A percentile compares a stretch with the other conserved stretches of the same genome.
phyloP scores from a whole-genome alignment of 2,329 filamentous ascomycete species.

The Ophiobolus disseminans region DNA sequence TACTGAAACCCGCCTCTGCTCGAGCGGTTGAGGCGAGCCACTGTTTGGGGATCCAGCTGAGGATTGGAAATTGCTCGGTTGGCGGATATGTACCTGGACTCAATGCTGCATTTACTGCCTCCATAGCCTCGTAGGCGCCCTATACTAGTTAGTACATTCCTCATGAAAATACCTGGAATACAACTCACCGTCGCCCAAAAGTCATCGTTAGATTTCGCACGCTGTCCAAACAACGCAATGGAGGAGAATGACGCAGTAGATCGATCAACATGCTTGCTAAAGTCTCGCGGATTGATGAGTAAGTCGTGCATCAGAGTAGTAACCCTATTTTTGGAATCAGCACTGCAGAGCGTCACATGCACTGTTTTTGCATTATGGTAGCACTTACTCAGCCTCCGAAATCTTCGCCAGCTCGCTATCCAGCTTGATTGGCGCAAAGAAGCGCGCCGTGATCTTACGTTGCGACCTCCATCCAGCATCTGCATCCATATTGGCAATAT shows the following conservation, averaged over 20 bases:
- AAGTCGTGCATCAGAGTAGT: conserved; percentile 53
- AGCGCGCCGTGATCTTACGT: conserved; percentile 27
- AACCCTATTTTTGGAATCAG: conserved; percentile 16
- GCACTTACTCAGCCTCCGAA: conserved; percentile 34
- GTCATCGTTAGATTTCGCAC: conserved; percentile 20
- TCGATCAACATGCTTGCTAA: conserved; percentile 33
- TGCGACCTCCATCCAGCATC: conserved; percentile 25
- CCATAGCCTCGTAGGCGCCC: conserved; percentile 28
- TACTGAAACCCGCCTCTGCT: conserved; percentile 20
- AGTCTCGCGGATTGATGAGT: conserved; percentile 54
- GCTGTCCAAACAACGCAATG: conserved; percentile 29
- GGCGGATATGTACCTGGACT: conserved; percentile 31
- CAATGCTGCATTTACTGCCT: conserved; percentile 23
- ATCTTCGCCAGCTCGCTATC: conserved; percentile 26
- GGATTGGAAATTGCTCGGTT: conserved; percentile 31
- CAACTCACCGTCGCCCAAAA: conserved; percentile 34
- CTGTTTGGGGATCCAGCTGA: conserved; percentile 28
- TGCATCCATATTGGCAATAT: conserved; percentile 27
- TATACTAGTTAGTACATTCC: conserved; percentile 8
- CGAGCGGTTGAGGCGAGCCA: conserved; percentile 20
- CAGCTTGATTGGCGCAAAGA: conserved; percentile 27
- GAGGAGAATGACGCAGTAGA: conserved; percentile 27
- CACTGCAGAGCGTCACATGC: conserved; percentile 6
- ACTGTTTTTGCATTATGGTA: conserved; percentile 1
- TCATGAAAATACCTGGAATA: conserved; percentile 2